phyloP scores from a whole-genome alignment of 1,284 basidiomycete genomes.

The Sporisorium iseilematis-ciliati region DNA sequence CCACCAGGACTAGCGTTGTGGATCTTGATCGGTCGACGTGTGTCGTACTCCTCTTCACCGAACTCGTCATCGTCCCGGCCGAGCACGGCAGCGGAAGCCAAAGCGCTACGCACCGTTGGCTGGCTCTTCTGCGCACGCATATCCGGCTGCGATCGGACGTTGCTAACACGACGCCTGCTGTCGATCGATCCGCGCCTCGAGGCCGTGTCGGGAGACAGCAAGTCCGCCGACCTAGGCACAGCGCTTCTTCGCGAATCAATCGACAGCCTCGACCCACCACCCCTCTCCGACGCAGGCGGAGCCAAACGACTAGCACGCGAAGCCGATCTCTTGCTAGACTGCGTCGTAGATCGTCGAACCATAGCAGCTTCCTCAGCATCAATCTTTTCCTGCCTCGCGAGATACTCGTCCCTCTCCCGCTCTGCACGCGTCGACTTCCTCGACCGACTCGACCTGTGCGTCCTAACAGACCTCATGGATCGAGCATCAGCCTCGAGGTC shows the following conservation, averaged over 20 bases:
- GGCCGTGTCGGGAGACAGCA: slow-evolving; percentile 18
- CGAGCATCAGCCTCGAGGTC: slow-evolving; percentile 27
- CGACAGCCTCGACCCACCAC: slow-evolving; percentile 6
- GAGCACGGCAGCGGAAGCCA: slow-evolving; percentile 25
- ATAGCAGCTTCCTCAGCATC: slow-evolving; percentile 9
- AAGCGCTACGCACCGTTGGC: slow-evolving; percentile 18
- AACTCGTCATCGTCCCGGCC: not conserved
- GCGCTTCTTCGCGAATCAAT: slow-evolving; percentile 22
- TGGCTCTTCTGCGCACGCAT: slow-evolving; percentile 10
- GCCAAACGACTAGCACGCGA: slow-evolving; percentile 23
- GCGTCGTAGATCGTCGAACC: slow-evolving; percentile 5
- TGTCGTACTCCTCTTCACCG: slow-evolving; percentile 8
- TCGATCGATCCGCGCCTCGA: slow-evolving; percentile 36
- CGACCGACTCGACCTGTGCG: slow-evolving; percentile 21
- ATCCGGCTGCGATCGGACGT: slow-evolving; percentile 27
- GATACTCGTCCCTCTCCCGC: slow-evolving; percentile 45
- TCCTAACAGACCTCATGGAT: slow-evolving; percentile 23
- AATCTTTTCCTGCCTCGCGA: slow-evolving; percentile 30
- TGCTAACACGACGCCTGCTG: slow-evolving; percentile 16
- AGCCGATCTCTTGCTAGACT: slow-evolving; percentile 13
- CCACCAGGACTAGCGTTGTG: not conserved
- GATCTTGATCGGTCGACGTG: slow-evolving; percentile 16
- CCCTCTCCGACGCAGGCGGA: slow-evolving; percentile 18
- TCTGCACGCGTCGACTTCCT: slow-evolving; percentile 40
- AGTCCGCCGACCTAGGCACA: slow-evolving; percentile 1